Evolutionary conservation across 2,329 filamentous ascomycete species (phyloP).

Genomic region (Mariannaea sp.): DNA sequence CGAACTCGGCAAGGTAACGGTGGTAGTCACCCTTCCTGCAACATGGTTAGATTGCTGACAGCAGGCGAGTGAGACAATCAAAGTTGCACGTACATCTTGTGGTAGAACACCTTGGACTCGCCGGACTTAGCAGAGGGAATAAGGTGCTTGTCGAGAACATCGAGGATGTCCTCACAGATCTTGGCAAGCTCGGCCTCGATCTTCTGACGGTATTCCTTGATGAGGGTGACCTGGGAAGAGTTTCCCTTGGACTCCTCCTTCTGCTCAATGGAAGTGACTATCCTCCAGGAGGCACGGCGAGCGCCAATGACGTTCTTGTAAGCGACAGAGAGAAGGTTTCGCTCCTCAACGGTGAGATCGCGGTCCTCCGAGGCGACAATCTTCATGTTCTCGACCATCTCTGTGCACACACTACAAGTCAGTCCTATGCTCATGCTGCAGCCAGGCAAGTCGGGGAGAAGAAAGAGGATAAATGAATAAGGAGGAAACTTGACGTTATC

Average conservation of each 20-base stretch:
- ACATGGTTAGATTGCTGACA: conserved; percentile 6
- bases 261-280: conserved; percentile 99
- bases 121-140: conserved; percentile 95
- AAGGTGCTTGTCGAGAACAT: conserved; percentile 89
- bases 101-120: conserved; percentile 99
- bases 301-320: conserved; percentile 99
- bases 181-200: conserved; percentile 97
- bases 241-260: conserved; percentile 99
- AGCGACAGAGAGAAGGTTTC: conserved; percentile 96
- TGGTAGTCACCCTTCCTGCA: conserved; percentile 95
- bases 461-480: neutral
- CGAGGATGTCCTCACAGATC: conserved; percentile 96
- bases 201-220: conserved; percentile 97
- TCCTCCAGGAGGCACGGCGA: conserved; percentile 97
- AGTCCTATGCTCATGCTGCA: conserved; percentile 32
- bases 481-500: conserved; percentile 11
- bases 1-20: conserved; percentile 93
- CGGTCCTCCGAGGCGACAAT: conserved; percentile 89
- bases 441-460: conserved; percentile 14
- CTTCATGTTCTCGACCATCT: conserved; percentile 99
- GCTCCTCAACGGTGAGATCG: conserved; percentile 93
- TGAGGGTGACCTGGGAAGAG: conserved; percentile 90
- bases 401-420: conserved; percentile 55
- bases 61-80: neutral
- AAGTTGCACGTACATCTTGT: conserved; percentile 85